A percentile compares a stretch with the other conserved stretches of the same genome.
Evolutionary conservation across 2,329 filamentous ascomycete species (phyloP).

Genomic region (Fusarium setosum): DNA sequence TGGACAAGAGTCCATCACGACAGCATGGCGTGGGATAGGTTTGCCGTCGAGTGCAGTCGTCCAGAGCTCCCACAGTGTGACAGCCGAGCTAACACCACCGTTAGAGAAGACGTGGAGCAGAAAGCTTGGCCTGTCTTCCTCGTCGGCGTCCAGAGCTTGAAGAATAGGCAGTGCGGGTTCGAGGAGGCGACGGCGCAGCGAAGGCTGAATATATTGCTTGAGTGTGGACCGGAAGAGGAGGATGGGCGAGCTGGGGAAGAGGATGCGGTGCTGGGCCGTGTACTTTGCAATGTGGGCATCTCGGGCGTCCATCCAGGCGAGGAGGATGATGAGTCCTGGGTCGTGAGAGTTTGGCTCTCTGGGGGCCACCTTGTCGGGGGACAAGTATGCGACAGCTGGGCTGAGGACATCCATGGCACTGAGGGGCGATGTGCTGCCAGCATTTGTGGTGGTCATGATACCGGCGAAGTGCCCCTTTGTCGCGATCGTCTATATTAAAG

Average conservation of each 20-base stretch:
- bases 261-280: conserved; percentile 54
- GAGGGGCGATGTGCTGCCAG: conserved; percentile 37
- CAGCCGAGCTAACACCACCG: conserved; percentile 58
- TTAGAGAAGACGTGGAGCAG: conserved; percentile 65
- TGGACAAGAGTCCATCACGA: conserved; percentile 61
- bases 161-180: conserved; percentile 55
- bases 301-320: conserved; percentile 64
- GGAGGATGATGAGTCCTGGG: conserved; percentile 60
- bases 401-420: conserved; percentile 53
- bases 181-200: conserved; percentile 47
- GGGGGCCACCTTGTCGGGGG: conserved; percentile 1
- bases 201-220: conserved; percentile 49
- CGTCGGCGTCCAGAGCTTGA: conserved; percentile 42
- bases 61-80: conserved; percentile 44
- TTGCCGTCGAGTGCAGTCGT: conserved; percentile 24
- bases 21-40: conserved; percentile 54
- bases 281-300: conserved; percentile 65
- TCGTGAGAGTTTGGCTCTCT: conserved; percentile 18
- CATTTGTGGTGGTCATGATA: conserved; percentile 43
- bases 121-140: conserved; percentile 44
- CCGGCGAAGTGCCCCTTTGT: background rate
- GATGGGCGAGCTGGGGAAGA: conserved; percentile 58
- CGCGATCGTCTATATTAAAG: too few relatives aligned
- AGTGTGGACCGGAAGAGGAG: conserved; percentile 58
- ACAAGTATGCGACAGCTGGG: conserved; percentile 50